These are phyloP conservation scores for Albugo laibachii DNA, from an alignment of 352 stramenopile species.

Conservation along the genomic window DNA sequence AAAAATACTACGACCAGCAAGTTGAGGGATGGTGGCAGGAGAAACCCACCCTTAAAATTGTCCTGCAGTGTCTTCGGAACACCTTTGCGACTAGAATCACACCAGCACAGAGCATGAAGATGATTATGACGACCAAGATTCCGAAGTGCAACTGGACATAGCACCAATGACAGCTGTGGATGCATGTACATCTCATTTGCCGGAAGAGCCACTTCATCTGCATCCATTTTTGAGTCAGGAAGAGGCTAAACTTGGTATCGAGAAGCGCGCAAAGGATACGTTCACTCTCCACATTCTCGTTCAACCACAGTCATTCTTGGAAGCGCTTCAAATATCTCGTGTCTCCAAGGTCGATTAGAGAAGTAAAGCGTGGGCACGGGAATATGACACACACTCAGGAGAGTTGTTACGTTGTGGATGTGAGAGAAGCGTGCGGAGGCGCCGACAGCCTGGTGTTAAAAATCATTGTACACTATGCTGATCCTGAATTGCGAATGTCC, in stretches of 20 bases:
- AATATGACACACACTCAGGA: conserved; percentile 5
- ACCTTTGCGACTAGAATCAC: conserved; percentile 9
- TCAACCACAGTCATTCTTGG: no score
- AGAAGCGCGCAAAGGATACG: no score
- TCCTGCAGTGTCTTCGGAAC: conserved; percentile 4
- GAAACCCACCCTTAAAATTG: conserved; percentile 1
- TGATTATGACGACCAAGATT: conserved; percentile 8
- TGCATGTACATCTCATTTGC: no score
- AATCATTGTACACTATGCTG: background rate
- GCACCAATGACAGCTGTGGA: no score
- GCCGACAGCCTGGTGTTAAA: background rate
- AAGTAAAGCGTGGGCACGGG: no score
- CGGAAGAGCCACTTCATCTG: no score
- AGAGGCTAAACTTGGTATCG: no score
- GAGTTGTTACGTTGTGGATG: conserved; percentile 7
- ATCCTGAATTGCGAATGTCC: background rate
- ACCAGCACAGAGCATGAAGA: conserved; percentile 5
- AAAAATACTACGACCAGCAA: conserved; percentile 8
- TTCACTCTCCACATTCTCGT: no score
- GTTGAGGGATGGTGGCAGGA: conserved; percentile 6
- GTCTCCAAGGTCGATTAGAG: no score
- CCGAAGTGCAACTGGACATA: no score
- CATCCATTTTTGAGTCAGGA: no score
- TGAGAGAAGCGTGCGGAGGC: conserved; percentile 1
- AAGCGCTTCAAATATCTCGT: no score